A percentile compares a stretch with the other conserved stretches of the same genome.
phyloP scores from a whole-genome alignment of 108 stramenopile genomes.

The Fragilaria crotonensis region DNA sequence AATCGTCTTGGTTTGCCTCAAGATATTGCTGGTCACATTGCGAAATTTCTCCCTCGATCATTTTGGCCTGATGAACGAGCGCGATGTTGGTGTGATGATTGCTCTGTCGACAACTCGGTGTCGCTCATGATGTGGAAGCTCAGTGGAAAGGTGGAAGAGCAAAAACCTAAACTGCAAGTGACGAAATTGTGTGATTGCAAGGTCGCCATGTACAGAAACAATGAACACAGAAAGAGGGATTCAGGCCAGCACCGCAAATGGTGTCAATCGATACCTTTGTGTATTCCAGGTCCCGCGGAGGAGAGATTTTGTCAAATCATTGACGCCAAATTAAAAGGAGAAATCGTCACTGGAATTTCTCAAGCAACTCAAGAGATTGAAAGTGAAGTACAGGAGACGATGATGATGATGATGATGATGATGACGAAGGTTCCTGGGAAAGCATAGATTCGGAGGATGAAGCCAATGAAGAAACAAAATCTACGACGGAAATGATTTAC shows the following conservation, averaged over 20 bases:
- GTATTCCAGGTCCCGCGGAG: background rate
- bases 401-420: constrained; percentile 11
- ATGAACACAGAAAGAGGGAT: background rate
- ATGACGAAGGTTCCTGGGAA: constrained; percentile 49
- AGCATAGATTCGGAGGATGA: constrained; percentile 42
- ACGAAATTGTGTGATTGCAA: constrained; percentile 6
- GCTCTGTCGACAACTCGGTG: constrained; percentile 13
- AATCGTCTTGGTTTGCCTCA: constrained; percentile 33
- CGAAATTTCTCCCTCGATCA: constrained; percentile 31
- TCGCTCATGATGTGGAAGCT: background rate
- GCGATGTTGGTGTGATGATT: constrained; percentile 31
- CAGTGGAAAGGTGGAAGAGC: constrained; percentile 11
- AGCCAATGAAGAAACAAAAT: background rate
- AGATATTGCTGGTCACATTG: constrained; percentile 25
- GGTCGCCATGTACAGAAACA: constrained; percentile 4
- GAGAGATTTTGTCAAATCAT: background rate
- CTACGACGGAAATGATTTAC: background rate
- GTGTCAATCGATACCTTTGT: background rate
- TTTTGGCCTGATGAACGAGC: constrained; percentile 44
- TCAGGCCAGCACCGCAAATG: background rate
- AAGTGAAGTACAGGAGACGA: background rate
- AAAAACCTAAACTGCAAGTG: constrained; percentile 6
- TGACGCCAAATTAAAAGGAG: background rate
- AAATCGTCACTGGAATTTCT: background rate
- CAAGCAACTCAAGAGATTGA: background rate